phyloP scores from a whole-genome alignment of 1,139 yeast species.

The Blastobotrys raffinosifermentans region DNA sequence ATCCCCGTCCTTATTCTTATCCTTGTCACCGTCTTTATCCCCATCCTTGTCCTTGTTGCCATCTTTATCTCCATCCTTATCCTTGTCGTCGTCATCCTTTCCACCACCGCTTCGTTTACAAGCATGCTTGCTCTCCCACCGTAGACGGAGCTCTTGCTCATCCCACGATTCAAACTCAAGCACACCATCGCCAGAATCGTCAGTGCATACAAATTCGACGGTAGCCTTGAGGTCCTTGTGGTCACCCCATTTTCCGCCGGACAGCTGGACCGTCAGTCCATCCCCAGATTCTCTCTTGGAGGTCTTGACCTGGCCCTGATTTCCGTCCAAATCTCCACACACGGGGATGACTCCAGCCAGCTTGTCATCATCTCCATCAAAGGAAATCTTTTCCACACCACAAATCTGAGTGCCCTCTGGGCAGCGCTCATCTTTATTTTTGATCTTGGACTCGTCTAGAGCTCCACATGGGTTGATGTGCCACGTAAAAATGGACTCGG shows the following conservation, averaged over 20 bases:
- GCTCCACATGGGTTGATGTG: constrained; percentile 63
- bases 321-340: constrained; percentile 28
- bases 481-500: constrained; percentile 59
- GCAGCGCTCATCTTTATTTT: constrained; percentile 42
- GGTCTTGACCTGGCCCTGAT: constrained; percentile 25
- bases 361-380: constrained; percentile 36
- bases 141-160: constrained; percentile 26
- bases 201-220: constrained; percentile 49
- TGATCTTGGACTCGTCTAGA: constrained; percentile 29
- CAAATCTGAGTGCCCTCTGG: constrained; percentile 58
- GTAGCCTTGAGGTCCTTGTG: constrained; percentile 45
- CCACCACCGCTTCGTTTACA: constrained; percentile 36
- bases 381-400: constrained; percentile 45
- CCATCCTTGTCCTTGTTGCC: constrained; percentile 20
- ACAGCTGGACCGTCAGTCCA: constrained; percentile 45
- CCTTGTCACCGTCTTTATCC: constrained; percentile 16
- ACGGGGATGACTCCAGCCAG: constrained; percentile 55
- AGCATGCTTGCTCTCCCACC: constrained; percentile 38
- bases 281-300: constrained; percentile 29
- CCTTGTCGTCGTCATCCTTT: constrained; percentile 8
- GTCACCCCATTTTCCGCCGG: constrained; percentile 68
- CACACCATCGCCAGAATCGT: constrained; percentile 29
- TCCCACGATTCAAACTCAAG: constrained; percentile 34
- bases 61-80: constrained; percentile 16
- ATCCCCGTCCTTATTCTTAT: constrained; percentile 9